phyloP scores from a whole-genome alignment of 139 green algal species.

The Micractinium conductrix region DNA sequence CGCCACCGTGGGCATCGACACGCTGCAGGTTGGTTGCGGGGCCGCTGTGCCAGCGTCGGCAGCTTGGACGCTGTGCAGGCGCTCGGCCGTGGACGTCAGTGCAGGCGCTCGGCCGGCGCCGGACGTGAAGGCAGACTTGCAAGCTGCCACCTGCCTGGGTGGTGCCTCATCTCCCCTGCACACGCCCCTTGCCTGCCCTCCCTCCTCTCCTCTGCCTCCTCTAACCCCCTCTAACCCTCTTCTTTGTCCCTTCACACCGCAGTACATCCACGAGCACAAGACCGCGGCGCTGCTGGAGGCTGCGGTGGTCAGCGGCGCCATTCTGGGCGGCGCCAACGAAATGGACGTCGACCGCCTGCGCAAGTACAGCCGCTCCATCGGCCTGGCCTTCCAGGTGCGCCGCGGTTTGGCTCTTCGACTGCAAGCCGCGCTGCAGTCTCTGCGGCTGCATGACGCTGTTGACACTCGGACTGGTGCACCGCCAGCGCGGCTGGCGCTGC shows the following conservation, averaged over 20 bases:
- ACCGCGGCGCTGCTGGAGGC: constrained; percentile 97
- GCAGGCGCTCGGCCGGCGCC: no score
- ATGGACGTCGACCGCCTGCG: constrained; percentile 89
- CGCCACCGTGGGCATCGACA: constrained; percentile 86
- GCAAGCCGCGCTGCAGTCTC: background rate
- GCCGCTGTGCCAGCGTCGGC: background rate
- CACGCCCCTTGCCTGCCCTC: background rate
- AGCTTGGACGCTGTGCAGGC: no score
- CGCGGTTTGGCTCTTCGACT: background rate
- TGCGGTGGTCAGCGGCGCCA: constrained; percentile 91
- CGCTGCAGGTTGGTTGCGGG: constrained; percentile 57
- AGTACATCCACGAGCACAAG: constrained; percentile 99
- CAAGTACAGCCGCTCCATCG: constrained; percentile 94
- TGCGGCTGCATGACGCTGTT: no score
- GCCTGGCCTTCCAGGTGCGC: constrained; percentile 96
- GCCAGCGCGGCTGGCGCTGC: no score
- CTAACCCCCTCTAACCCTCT: no score
- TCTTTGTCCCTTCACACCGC: no score
- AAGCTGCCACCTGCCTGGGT: no score
- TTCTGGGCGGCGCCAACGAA: constrained; percentile 88
- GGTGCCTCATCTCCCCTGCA: no score
- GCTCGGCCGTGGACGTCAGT: no score
- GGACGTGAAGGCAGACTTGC: no score
- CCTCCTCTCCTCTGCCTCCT: no score
- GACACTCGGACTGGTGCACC: no score